These are phyloP conservation scores for Glutinoglossum americanum DNA, from an alignment of 495 filamentous ascomycete species.

Conservation along the genomic window DNA sequence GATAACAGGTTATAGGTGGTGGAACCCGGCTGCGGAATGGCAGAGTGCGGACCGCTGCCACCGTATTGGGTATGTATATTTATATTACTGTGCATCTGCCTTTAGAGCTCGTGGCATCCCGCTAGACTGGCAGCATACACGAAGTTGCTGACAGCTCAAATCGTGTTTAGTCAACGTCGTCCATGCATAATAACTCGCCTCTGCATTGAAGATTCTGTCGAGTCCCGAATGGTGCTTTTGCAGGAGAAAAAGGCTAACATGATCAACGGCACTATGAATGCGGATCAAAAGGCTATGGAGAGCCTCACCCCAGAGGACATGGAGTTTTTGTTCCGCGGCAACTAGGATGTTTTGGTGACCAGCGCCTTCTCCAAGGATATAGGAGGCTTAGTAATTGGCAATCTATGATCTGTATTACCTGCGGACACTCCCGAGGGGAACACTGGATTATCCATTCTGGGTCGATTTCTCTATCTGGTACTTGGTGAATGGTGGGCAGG, in stretches of 20 bases:
- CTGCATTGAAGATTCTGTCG: constrained; percentile 88
- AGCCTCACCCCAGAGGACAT: constrained; percentile 78
- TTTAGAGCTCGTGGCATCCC: not conserved
- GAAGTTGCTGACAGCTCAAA: not conserved
- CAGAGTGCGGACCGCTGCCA: constrained; percentile 92
- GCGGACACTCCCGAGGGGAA: too few species aligned
- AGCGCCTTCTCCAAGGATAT: not conserved
- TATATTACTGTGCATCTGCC: not conserved
- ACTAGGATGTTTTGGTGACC: not conserved
- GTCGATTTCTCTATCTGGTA: too few species aligned
- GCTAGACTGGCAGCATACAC: not conserved
- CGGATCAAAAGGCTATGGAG: constrained; percentile 70
- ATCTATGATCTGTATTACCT: too few species aligned
- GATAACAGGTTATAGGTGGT: constrained; percentile 38
- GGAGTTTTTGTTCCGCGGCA: constrained; percentile 76
- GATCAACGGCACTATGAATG: constrained; percentile 89
- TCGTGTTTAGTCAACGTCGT: constrained; percentile 42
- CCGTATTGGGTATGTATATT: constrained; percentile 37
- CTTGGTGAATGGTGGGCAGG: too few species aligned
- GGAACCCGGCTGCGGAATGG: constrained; percentile 97
- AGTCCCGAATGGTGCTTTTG: constrained; percentile 77
- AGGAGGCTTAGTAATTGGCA: too few species aligned
- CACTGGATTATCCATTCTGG: too few species aligned
- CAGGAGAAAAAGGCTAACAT: constrained; percentile 96
- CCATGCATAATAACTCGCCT: constrained; percentile 87